A percentile compares a stretch with the other conserved stretches of the same genome.
These are phyloP conservation scores for Sabuloglossum arenarium DNA, from an alignment of 495 filamentous ascomycete species.

Conservation along the genomic window DNA sequence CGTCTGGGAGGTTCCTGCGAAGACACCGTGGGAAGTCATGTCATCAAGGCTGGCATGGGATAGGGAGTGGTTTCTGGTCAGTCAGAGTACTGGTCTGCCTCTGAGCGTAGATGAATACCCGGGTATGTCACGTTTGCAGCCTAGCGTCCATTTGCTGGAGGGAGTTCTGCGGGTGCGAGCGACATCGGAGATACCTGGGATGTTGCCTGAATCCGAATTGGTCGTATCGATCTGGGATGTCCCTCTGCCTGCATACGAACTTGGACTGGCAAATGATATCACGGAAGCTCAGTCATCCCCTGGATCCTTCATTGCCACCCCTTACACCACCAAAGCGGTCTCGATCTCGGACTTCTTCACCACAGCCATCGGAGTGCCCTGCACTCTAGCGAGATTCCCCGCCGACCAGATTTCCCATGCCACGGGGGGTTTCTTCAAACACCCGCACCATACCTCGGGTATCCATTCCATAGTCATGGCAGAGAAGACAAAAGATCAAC, in stretches of 20 bases:
- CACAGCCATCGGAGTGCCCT: constrained; percentile 46
- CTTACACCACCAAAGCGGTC: constrained; percentile 46
- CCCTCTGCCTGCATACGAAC: background rate
- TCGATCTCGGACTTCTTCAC: constrained; percentile 59
- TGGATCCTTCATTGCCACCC: constrained; percentile 44
- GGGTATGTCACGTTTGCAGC: constrained; percentile 27
- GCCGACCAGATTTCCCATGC: constrained; percentile 30
- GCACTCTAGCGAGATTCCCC: constrained; percentile 65
- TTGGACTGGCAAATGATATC: no score
- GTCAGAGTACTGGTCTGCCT: constrained; percentile 54
- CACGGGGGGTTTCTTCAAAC: constrained; percentile 11
- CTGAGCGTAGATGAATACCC: constrained; percentile 69
- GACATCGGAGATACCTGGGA: background rate
- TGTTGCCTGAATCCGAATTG: background rate
- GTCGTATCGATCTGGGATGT: background rate
- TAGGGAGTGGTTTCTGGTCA: constrained; percentile 83
- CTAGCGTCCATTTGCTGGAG: background rate
- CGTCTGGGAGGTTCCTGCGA: constrained; percentile 44
- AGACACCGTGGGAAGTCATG: constrained; percentile 46
- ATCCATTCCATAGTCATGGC: background rate
- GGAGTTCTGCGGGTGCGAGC: background rate
- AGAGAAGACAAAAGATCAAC: background rate
- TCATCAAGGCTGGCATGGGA: constrained; percentile 78
- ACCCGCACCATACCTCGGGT: background rate
- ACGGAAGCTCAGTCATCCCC: no score